Conservation (phyloP, 148 eudicot genomes). For the Chenopodium quinoa region DNA sequence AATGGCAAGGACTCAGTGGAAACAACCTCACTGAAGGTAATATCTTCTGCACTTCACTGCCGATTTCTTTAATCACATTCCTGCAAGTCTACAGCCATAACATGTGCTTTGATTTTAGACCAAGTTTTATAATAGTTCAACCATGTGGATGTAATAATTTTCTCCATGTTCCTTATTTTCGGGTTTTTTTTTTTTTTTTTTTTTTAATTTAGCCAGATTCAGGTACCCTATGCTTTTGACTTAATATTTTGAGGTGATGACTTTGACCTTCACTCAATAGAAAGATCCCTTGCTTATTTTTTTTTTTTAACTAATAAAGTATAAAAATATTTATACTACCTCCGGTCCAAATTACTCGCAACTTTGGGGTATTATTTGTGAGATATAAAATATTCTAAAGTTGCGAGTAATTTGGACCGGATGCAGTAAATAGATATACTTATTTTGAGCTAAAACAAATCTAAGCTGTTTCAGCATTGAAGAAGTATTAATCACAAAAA, state of each 20-base stretch:
- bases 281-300: not conserved
- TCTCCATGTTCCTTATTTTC: not conserved
- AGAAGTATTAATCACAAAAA: not conserved
- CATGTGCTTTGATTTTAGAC: not conserved
- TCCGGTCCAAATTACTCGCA: too few relatives aligned
- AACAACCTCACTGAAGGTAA: constrained; percentile 42
- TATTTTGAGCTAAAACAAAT: too few relatives aligned
- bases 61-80: not conserved
- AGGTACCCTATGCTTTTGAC: not conserved
- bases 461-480: not conserved
- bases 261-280: not conserved
- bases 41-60: not conserved
- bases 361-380: too few relatives aligned
- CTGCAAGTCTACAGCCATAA: not conserved
- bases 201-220: not conserved
- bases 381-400: too few relatives aligned
- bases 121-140: not conserved
- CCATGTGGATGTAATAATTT: constrained; percentile 3
- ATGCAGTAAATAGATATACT: too few relatives aligned
- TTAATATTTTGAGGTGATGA: not conserved
- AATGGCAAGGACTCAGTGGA: constrained; percentile 50
- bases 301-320: too few relatives aligned
- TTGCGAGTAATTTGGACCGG: too few relatives aligned
- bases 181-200: too few relatives aligned
- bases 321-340: too few relatives aligned